These are phyloP conservation scores for Fusarium sp. DNA, from an alignment of 2,329 filamentous ascomycete species.

Conservation along the genomic window DNA sequence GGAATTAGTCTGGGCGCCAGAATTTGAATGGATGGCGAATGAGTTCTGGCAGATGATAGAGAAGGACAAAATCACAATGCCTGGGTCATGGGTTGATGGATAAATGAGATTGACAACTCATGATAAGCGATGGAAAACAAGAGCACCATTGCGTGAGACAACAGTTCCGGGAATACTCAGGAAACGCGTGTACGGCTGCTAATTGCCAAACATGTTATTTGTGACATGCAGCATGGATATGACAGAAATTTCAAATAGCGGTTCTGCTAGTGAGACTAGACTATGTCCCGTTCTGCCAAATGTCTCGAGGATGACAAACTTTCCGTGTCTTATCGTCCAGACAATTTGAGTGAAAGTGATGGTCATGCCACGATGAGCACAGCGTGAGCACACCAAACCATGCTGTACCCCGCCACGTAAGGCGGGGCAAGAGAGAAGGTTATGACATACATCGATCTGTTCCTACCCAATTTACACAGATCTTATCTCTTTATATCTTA, in stretches of 20 bases:
- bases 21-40: constrained; percentile 46
- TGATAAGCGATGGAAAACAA: neutral
- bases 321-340: neutral
- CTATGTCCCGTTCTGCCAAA: neutral
- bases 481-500: neutral
- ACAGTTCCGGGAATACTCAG: neutral
- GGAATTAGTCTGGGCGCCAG: constrained; percentile 42
- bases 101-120: neutral
- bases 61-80: constrained; percentile 28
- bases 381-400: neutral
- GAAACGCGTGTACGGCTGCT: too few relatives aligned
- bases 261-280: neutral
- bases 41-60: constrained; percentile 47
- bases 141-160: neutral
- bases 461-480: neutral
- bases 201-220: neutral
- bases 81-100: constrained; percentile 46
- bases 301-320: neutral
- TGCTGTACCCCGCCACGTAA: constrained; percentile 5
- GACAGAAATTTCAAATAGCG: neutral
- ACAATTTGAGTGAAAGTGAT: neutral
- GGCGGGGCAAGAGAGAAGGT: constrained; percentile 13
- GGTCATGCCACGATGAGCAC: neutral
- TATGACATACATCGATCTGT: neutral
- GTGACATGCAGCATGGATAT: neutral